Evolutionary conservation across 2,329 filamentous ascomycete species (phyloP), one percentile per base, ranked within the genome.

Genomic region (Bipolaris oryzae): DNA sequence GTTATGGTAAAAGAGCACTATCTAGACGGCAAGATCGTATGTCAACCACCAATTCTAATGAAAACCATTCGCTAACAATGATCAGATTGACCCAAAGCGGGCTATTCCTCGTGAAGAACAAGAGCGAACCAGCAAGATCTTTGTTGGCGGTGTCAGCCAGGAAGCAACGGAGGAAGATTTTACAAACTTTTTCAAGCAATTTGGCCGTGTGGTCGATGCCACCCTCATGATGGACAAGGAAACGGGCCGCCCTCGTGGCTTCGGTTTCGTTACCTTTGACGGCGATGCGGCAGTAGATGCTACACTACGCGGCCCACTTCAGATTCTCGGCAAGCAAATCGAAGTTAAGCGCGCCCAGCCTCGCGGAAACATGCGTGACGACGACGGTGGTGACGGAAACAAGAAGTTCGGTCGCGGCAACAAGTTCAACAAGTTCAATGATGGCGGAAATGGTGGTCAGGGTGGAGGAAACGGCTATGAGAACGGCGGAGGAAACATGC

Each of bases 151-250:
- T 71, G 95, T 99, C 54, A 96, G 91, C 76, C 95, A 98, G 79
- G 95, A 99, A 71, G 95, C 94, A 0, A 97, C 92, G 1, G 95
- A 99, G 71, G 89, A 93, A 60, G 92, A 98, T 74, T 99, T 99
- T 76, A 92, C 92, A 73, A 89, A 95, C 58, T 99, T 96, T 79
- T 99, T 99, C 79, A 92, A 90, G 71, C 91, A 96, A 72, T 99
- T 98, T 70, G 95, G 95, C 25, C 89, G 94, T 59, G 95, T 99
- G 18, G 89, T 99, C 37, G 95, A 99, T 78, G 95, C 95, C 1
- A 99, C 95, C 0, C 86, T 99, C 2, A 99, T 99, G 95, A 99
- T 99, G 88, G 95, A 99, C 76, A 99, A 99, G 79, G 95, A 99
- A 76, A 99, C 95, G 0, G 95, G 95, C n/a, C 87, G 95, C 38